Evolutionary conservation across 805 yeast species (phyloP), one percentile per base, ranked within the genome.

Genomic region (Ogataea degrootiae): DNA sequence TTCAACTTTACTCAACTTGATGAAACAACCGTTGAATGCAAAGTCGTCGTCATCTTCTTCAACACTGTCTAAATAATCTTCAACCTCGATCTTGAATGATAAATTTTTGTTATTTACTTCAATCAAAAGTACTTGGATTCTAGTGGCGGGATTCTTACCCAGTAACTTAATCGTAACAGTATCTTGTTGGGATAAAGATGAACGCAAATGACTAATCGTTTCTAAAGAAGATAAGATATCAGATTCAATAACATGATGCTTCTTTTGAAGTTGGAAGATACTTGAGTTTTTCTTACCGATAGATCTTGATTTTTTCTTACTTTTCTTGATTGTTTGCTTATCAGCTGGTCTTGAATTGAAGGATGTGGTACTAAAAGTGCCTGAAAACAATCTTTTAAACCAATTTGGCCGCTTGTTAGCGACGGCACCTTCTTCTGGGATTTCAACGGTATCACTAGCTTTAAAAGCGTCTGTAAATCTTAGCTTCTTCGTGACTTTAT

Each of bases 11-110:
- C 44, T 35, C 19, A 65, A 39, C 17, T 57, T 60, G 6, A 63
- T 46, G 31, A 59, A 59, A 45, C 68, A 63, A 3, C 69, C 69
- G 5, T 64, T 58, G 43, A 65, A 65, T 15, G 68, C 69, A 48
- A 49, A 63, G 38, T 63, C 66, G 14, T 50, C 45, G 3, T 67
- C 68, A 12, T 53, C 48, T 16, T 61, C 58, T 9, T 51, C 44
- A 4, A 68, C 68, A 12, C 53, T 47, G 11, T 67, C 68, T 16
- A 61, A 57, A 29, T 57, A 61, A 35, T 58, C 61, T 34, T 58
- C 58, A 6, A 55, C 41, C 26, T 60, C 65, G 26, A 59, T 42
- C 11, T 52, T 46, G 26, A 65, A 50, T 5, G 23, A 42, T n/a
- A 54, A 42, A 2, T 46, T 48, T 23, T 45, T 46, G 34, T 41